Conservation (phyloP, 202 grass and related monocot species). For the Zizania palustris region DNA sequence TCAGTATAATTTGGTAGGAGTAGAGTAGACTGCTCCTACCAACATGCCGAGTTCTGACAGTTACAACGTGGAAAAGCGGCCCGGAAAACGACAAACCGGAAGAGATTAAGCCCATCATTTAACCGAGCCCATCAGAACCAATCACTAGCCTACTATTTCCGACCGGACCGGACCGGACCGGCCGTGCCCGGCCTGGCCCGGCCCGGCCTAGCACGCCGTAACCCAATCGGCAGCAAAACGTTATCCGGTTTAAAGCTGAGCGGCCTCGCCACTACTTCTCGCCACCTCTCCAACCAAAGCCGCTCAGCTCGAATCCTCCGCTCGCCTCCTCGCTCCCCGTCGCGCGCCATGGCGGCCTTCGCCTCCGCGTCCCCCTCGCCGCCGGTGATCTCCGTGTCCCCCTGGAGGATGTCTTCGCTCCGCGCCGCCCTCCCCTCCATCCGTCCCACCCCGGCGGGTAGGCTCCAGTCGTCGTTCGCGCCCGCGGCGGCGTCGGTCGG, state of each 20-base stretch:
- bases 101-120: background rate
- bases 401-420: slow-evolving; percentile 59
- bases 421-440: slow-evolving; percentile 39
- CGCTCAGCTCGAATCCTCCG: background rate
- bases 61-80: background rate
- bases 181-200: background rate
- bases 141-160: background rate
- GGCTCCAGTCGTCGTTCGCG: slow-evolving; percentile 40
- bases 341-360: slow-evolving; percentile 53
- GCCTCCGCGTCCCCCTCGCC: slow-evolving; percentile 51
- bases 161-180: slow-evolving; percentile 3
- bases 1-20: too few species aligned
- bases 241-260: slow-evolving; percentile 57
- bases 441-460: slow-evolving; percentile 1
- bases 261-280: background rate
- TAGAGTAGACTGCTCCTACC: background rate
- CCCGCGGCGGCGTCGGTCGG: slow-evolving; percentile 27
- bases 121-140: background rate
- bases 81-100: background rate
- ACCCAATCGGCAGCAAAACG: slow-evolving; percentile 34
- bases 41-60: background rate
- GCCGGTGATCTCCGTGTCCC: slow-evolving; percentile 48
- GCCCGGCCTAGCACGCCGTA: background rate
- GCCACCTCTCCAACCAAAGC: slow-evolving; percentile 19
- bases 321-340: background rate